These are phyloP conservation scores for Scleroderma bovista DNA, from an alignment of 768 basidiomycete species.

Conservation along the genomic window DNA sequence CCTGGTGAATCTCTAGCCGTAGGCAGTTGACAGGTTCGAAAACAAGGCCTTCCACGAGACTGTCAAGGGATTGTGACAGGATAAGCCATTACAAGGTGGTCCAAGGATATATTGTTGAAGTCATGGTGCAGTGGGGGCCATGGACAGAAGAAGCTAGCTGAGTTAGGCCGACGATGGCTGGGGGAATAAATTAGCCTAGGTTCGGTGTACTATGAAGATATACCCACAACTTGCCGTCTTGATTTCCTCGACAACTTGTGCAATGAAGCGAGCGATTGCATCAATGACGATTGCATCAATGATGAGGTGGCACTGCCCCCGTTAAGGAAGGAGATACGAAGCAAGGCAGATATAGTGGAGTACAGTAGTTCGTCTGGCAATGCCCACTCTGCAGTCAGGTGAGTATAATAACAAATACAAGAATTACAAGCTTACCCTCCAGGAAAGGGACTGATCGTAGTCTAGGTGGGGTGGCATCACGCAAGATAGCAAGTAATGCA, in stretches of 20 bases:
- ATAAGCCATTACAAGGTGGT: too few relatives aligned
- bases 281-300: too few relatives aligned
- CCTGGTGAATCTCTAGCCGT: too few relatives aligned
- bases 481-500: conserved; percentile 62
- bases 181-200: background rate
- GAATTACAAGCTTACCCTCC: conserved; percentile 75
- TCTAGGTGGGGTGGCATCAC: conserved; percentile 72
- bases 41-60: too few relatives aligned
- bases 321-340: conserved; percentile 57
- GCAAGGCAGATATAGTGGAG: conserved; percentile 70
- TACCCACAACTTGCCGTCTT: conserved; percentile 48
- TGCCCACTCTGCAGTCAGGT: too few relatives aligned
- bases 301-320: conserved; percentile 47
- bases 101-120: too few relatives aligned
- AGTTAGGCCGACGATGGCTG: conserved; percentile 66
- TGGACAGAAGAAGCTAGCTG: conserved; percentile 79
- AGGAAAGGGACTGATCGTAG: conserved; percentile 72
- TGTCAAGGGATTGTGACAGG: too few relatives aligned
- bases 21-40: too few relatives aligned
- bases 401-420: too few relatives aligned
- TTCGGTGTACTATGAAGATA: background rate
- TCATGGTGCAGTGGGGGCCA: conserved; percentile 82
- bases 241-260: too few relatives aligned
- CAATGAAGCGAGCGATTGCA: too few relatives aligned
- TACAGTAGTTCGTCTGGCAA: too few relatives aligned